Evolutionary conservation across 257 asterid species (phyloP), one percentile per base, ranked within the genome.

Genomic region (Nicotiana noctiflora): DNA sequence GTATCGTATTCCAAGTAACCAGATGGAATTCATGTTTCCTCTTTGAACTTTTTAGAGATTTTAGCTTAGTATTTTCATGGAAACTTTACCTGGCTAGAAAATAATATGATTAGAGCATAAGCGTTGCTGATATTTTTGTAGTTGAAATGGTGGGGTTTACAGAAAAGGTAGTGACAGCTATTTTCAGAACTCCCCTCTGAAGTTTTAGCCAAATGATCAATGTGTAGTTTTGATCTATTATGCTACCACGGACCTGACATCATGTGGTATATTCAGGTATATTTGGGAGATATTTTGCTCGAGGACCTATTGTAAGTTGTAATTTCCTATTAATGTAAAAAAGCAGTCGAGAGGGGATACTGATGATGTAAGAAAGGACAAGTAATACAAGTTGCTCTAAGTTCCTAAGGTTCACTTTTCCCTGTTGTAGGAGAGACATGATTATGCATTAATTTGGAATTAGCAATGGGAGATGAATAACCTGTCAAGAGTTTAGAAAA

Each of bases 221-320:
- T 34, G 46, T 19, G 77, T 72, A 12, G 13, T 46, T 44, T 70
- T 72, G 37, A 72, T 72, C 37, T 72, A 46, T 9, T 3, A 72
- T 72, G 59, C 77, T 13, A 46, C 59, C 21, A 18, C 10, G 25
- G 44, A 61, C 66, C 77, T 78, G 82, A 80, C 81, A 75, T 80
- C 57, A 31, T 57, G 46, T 40, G 66, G 59, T 51, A 63, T 84
- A 70, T 88, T 88, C 89, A 95, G 99, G 99, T 93, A 53, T 94
- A 95, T 84, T 95, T 81, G 99, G 99, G 75, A 89, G 97, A 92
- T 95, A 95, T 90, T 95, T 95, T 88, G 98, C 97, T 65, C 90
- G 97, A 83, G 99, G 98, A 51, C 97, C 98, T 27, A 84, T 96
- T 62, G 98, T 95, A 85, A 91, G 98, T 88, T 70, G 56, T 66